Evolutionary conservation across 768 basidiomycete genomes (phyloP), one percentile per base, ranked within the genome.

Genomic region (Wakefieldia striispora): DNA sequence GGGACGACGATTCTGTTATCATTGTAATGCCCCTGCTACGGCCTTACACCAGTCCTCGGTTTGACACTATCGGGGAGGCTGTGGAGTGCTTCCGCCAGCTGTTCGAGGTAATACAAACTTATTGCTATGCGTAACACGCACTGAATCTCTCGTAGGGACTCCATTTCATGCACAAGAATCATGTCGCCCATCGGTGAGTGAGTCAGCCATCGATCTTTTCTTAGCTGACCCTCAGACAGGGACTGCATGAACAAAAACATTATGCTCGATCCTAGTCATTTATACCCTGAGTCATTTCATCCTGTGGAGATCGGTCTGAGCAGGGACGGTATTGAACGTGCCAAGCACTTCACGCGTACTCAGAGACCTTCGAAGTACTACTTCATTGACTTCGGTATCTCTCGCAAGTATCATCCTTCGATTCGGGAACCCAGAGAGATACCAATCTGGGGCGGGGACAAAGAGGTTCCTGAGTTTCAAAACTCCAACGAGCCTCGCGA

Each of bases 361-460:
- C 40, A 47, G 11, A 52, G 50, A 1, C 68, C 70, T 0, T 51
- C 19, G 1, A 50, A 47, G 17, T 47, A 51, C 14, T 29, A 36
- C 23, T 16, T 41, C 10, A 51, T 47, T 48, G 70, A 72, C 46
- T 70, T 72, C 23, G 69, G 68, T 2, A 31, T 71, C 2, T 70
- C 71, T 6, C 50, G 60, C 3, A 51, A 39, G 19, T 73, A 65
- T 38, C 51, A 50, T 10, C 64, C 70, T 0, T 33, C 59, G 0
- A 59, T 23, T 23, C 23, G 6, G 23, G 23, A 23, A 23, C 69
- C 70, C 1, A 50, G 58, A 0, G 68, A 66, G 21, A 37, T 51
- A 1, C 62, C 66, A 0, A 59, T 72, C 5, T 47, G 51, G 6
- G 76, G 75, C 1, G 75, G 70, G 2, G 76, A 81, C 56, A 66